Evolutionary conservation across 768 basidiomycete genomes (phyloP).

Genomic region (Boletus bicolor): DNA sequence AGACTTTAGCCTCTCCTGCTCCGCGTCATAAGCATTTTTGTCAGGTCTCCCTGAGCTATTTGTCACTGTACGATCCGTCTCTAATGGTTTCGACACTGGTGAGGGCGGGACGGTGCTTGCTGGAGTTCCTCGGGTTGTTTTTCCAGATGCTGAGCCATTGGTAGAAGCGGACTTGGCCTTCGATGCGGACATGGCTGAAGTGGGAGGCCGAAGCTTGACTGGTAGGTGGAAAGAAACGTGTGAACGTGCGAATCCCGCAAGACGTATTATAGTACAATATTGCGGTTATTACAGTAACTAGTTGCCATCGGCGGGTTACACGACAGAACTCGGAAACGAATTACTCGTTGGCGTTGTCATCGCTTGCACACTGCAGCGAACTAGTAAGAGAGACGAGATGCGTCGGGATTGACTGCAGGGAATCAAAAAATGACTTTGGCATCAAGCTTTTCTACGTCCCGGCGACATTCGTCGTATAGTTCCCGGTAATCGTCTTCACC

Average conservation of each 20-base stretch:
- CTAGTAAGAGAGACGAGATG: neutral
- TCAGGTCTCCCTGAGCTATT: slow-evolving; percentile 66
- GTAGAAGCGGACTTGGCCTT: slow-evolving; percentile 55
- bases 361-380: neutral
- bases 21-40: slow-evolving; percentile 77
- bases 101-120: slow-evolving; percentile 28
- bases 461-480: slow-evolving; percentile 79
- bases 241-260: slow-evolving; percentile 21
- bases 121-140: slow-evolving; percentile 19
- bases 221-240: slow-evolving; percentile 20
- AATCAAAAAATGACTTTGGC: slow-evolving; percentile 61
- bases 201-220: slow-evolving; percentile 21
- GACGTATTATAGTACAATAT: neutral
- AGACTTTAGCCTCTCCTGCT: slow-evolving; percentile 77
- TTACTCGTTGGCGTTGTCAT: neutral
- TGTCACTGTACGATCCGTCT: slow-evolving; percentile 16
- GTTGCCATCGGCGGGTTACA: neutral
- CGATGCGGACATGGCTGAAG: slow-evolving; percentile 34
- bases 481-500: slow-evolving; percentile 85
- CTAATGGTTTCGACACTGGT: slow-evolving; percentile 21
- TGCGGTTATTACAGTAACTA: neutral
- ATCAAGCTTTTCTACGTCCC: slow-evolving; percentile 83
- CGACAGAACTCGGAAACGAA: neutral
- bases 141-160: slow-evolving; percentile 43
- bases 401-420: neutral